Base-by-base conservation (phyloP, 2,329 filamentous ascomycete species). In the Myriosclerotinia curreyana region DNA sequence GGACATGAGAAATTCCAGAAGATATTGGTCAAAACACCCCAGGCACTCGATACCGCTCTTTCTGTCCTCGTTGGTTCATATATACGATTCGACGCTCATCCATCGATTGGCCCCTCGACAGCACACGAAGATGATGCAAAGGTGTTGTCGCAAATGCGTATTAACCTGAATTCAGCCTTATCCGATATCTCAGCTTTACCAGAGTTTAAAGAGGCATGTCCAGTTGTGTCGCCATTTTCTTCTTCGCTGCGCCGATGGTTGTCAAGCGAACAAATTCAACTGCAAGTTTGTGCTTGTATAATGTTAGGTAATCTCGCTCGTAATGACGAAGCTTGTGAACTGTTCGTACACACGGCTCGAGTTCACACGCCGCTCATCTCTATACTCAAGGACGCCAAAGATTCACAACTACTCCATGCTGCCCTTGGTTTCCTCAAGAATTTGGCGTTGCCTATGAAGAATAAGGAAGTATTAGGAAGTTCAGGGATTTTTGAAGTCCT, bases 341-440 rank as follows among this genome's bases (percentile, higher is more conserved):
- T 79, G 44, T 79, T 88, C 44, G 80, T 87, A 1, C 73, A 77
- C 12, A 72, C 77, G 1, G 77, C 77, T 5, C 77, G 80, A 64
- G 70, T 78, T 9, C 78, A 81, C 68, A 69, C 71, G 11, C 78
- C 80, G 0, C 75, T 88, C 2, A 71, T 81, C 54, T 64, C 71
- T 20, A 70, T 84, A 49, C 75, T 87, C 25, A 72, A 77, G 11
- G 74, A 81, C 34, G 70, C 76, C 0, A 72, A 62, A 9, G 78
- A 82, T 66, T 73, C 79, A 0, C 83, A 86, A 66, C 79, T 86
- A 20, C 76, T 85, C 0, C 85, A 87, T 70, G 79, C 83, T 1
- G 76, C 79, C 2, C 77, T 88, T 22, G 82, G 83, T 9, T 86
- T 87, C 70, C 80, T 87, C 66, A 87, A 86, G 74, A 88, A 88